Percentiles rank a stretch among this genome's conserved stretches.
phyloP scores from a whole-genome alignment of 306 rosid species.

The Begonia fuchsioides region DNA sequence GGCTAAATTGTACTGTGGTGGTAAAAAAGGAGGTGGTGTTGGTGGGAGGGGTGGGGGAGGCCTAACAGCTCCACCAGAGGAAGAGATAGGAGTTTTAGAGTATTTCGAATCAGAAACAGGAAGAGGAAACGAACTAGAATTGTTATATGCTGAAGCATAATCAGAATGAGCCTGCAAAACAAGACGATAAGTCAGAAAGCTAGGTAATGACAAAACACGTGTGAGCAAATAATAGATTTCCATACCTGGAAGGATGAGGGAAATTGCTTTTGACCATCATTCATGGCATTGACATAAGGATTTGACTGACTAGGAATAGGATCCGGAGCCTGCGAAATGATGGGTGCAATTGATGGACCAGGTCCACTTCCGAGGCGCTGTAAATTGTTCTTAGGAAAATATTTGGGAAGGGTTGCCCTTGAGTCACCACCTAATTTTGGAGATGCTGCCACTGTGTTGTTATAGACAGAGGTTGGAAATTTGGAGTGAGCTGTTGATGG shows the following conservation, averaged over 20 bases:
- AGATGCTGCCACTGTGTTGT: constrained; percentile 36
- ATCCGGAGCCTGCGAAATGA: constrained; percentile 50
- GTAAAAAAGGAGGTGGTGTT: constrained; percentile 73
- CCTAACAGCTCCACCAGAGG: constrained; percentile 76
- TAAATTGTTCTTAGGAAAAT: constrained; percentile 45
- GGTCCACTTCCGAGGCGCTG: constrained; percentile 48
- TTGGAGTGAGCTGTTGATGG: constrained; percentile 28
- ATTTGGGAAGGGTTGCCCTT: constrained; percentile 44
- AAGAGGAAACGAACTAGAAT: constrained; percentile 33
- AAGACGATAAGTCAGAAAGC: constrained; percentile 7
- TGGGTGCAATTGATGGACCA: constrained; percentile 35
- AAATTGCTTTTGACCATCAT: constrained; percentile 39
- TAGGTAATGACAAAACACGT: background rate
- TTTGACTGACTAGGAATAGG: constrained; percentile 44
- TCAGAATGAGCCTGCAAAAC: constrained; percentile 57
- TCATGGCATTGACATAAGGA: constrained; percentile 39
- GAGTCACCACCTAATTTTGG: constrained; percentile 45
- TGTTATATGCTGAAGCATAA: constrained; percentile 47
- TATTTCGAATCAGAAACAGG: constrained; percentile 46
- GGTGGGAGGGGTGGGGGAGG: constrained; percentile 95
- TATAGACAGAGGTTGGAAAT: constrained; percentile 39
- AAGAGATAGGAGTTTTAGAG: constrained; percentile 45
- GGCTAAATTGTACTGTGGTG: constrained; percentile 50
- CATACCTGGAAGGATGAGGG: constrained; percentile 47
- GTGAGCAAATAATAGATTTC: constrained; percentile 1